A percentile compares a stretch with the other conserved stretches of the same genome.
phyloP scores from a whole-genome alignment of 2,329 filamentous ascomycete genomes.

The Cladorrhinum sp. region DNA sequence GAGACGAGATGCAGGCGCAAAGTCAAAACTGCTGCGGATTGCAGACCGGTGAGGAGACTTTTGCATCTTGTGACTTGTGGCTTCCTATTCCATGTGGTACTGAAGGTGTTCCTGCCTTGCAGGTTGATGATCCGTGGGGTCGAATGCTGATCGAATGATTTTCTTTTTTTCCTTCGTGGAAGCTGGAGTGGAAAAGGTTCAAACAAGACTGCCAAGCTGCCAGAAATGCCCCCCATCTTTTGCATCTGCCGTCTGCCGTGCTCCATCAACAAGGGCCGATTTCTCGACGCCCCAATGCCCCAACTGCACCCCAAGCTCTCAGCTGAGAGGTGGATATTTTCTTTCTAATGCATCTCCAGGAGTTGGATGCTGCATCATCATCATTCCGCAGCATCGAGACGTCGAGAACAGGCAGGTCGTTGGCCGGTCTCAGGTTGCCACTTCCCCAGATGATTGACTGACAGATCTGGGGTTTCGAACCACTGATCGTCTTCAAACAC shows the following conservation, averaged over 20 bases:
- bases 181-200: neutral
- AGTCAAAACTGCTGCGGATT: neutral
- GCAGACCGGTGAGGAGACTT: neutral
- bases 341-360: too few relatives aligned
- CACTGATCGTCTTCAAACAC: conserved; percentile 19
- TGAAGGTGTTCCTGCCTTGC: neutral
- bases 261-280: conserved; percentile 10
- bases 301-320: neutral
- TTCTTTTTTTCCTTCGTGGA: too few relatives aligned
- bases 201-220: conserved; percentile 10
- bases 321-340: conserved; percentile 1
- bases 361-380: neutral
- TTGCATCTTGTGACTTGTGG: neutral
- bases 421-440: conserved; percentile 12
- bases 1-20: neutral
- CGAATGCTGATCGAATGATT: too few relatives aligned
- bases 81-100: neutral
- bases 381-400: neutral
- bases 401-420: neutral
- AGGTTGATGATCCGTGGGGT: neutral
- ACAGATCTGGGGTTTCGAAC: conserved; percentile 25
- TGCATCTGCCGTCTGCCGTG: conserved; percentile 17
- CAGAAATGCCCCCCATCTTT: conserved; percentile 11
- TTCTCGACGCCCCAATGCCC: conserved; percentile 1
- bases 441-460: conserved; percentile 9